phyloP scores from a whole-genome alignment of 2,329 filamentous ascomycete genomes.

The Xylaria sp. region DNA sequence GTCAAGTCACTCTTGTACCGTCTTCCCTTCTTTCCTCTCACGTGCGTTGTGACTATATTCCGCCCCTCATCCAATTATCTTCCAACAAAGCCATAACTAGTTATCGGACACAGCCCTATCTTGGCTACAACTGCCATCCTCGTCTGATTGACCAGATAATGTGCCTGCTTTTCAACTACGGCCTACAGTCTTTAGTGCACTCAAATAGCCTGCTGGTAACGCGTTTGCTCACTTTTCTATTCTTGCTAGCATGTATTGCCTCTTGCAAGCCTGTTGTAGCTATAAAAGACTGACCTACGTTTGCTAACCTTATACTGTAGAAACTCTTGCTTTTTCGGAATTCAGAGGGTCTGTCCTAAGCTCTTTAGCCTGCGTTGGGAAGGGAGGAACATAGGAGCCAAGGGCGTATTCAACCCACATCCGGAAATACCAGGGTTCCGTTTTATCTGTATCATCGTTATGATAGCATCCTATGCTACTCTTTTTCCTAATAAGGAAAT shows the following conservation, averaged over 20 bases:
- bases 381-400: too few relatives aligned
- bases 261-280: not conserved
- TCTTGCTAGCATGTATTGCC: not conserved
- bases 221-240: not conserved
- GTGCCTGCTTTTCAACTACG: not conserved
- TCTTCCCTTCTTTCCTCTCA: not conserved
- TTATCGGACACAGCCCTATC: not conserved
- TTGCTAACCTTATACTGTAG: not conserved
- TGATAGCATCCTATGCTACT: too few relatives aligned
- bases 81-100: not conserved
- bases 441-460: too few relatives aligned
- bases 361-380: too few relatives aligned
- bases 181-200: not conserved
- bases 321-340: too few relatives aligned
- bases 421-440: too few relatives aligned
- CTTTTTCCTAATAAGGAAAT: too few relatives aligned
- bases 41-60: not conserved
- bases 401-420: too few relatives aligned
- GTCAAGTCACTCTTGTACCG: not conserved
- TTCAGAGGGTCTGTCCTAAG: too few relatives aligned
- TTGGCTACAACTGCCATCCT: not conserved
- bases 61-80: not conserved
- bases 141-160: not conserved
- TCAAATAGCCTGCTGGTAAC: not conserved
- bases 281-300: not conserved